These are phyloP conservation scores for Omphalotus guepiniiformis DNA, from an alignment of 768 basidiomycete species.

Conservation along the genomic window DNA sequence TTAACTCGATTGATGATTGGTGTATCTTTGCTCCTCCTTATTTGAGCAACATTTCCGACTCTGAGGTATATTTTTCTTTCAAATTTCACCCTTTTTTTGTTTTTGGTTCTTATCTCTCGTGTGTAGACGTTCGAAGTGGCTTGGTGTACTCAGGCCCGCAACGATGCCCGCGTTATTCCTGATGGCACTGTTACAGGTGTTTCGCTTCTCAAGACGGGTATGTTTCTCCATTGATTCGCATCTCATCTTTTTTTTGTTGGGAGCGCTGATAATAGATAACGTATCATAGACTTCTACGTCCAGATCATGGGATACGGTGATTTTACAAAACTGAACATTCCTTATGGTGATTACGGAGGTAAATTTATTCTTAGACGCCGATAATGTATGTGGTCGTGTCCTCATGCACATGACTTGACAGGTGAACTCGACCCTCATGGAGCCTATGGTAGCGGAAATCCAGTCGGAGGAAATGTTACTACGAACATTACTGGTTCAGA, in stretches of 20 bases:
- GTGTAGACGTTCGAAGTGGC: slow-evolving; percentile 38
- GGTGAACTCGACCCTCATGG: slow-evolving; percentile 42
- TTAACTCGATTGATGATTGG: slow-evolving; percentile 40
- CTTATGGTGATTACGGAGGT: slow-evolving; percentile 36
- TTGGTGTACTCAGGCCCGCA: slow-evolving; percentile 41
- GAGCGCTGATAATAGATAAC: not conserved
- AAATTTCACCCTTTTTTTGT: not conserved
- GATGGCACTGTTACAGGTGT: slow-evolving; percentile 39
- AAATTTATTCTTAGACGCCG: not conserved
- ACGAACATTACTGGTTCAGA: slow-evolving; percentile 37
- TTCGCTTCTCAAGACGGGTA: slow-evolving; percentile 38
- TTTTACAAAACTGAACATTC: slow-evolving; percentile 38
- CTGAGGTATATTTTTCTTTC: slow-evolving; percentile 35
- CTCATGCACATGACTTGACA: not conserved
- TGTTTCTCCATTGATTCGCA: not conserved
- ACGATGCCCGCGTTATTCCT: slow-evolving; percentile 42
- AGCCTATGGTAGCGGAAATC: slow-evolving; percentile 35
- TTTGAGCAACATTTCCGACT: slow-evolving; percentile 27
- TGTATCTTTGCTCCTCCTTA: slow-evolving; percentile 40
- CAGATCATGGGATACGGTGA: slow-evolving; percentile 41
- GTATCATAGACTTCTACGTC: slow-evolving; percentile 31
- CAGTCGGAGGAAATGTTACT: slow-evolving; percentile 43
- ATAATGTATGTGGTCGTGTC: not conserved
- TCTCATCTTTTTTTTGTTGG: not conserved
- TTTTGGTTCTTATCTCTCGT: not conserved